Percentiles rank a stretch among this genome's conserved stretches.
These are phyloP conservation scores for Cyclotella cryptica DNA, from an alignment of 108 stramenopile genomes.

Conservation along the genomic window DNA sequence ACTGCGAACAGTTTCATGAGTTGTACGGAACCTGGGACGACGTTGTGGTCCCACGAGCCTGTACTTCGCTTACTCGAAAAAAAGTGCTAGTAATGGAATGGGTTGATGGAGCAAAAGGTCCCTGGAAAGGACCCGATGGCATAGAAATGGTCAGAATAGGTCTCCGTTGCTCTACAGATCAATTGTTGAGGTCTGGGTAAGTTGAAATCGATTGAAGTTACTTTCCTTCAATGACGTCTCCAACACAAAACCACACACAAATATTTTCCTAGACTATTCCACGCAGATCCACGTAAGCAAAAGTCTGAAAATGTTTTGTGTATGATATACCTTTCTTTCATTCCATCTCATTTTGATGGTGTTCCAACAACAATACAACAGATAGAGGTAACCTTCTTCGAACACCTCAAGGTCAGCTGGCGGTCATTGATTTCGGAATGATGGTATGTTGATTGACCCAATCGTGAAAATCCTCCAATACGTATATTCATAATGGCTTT, in stretches of 20 bases:
- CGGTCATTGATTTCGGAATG: conserved; percentile 94
- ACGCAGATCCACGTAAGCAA: conserved; percentile 54
- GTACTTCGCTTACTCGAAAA: conserved; percentile 77
- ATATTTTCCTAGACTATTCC: conserved; percentile 45
- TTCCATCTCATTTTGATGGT: background rate
- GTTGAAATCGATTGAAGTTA: background rate
- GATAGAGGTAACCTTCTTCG: conserved; percentile 81
- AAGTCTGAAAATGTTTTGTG: background rate
- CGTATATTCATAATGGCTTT: no score
- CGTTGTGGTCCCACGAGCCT: conserved; percentile 82
- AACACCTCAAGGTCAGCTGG: conserved; percentile 75
- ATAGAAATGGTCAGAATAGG: conserved; percentile 90
- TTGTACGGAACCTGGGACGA: conserved; percentile 87
- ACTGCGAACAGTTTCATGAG: conserved; percentile 85
- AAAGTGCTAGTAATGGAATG: conserved; percentile 92
- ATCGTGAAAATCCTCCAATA: background rate
- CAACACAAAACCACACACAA: background rate
- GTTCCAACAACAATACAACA: background rate
- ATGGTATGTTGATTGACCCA: conserved; percentile 63
- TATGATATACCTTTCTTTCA: background rate
- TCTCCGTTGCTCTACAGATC: conserved; percentile 90
- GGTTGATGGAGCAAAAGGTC: conserved; percentile 92
- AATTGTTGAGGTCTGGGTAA: conserved; percentile 82
- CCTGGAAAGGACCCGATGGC: conserved; percentile 85
- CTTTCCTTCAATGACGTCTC: background rate